Evolutionary conservation across 129 eudicot genomes (phyloP), one percentile per base, ranked within the genome.

Genomic region (Helichrysum umbraculigerum): DNA sequence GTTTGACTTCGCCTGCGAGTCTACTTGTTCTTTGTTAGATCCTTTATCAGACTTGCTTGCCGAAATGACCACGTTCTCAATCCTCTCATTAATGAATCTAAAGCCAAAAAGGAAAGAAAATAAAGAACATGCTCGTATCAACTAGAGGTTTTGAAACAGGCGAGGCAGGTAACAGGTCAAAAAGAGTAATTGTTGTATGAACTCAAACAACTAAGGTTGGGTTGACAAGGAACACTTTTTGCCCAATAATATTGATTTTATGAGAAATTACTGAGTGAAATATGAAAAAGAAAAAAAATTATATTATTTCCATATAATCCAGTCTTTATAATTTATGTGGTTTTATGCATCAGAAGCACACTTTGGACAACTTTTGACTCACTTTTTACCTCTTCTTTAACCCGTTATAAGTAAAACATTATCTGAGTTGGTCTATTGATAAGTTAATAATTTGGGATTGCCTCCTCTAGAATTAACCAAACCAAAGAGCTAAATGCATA

Each of bases 11-110:
- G 88, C 72, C 34, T 77, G 84, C 1, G 87, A 68, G 71, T 77
- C 79, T 41, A 50, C 78, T 54, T 73, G 81, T 86, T 83, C 80
- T 66, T 74, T 67, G 71, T 71, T 74, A 68, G 74, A 60, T 87
- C 84, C 95, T 83, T 86, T 88, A 50, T 85, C 85, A 28, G 76
- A 21, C 79, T 89, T 91, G 50, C 84, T 86, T 67, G 78, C 74
- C 30, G 97, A 87, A 76, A 80, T 84, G 42, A 77, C 89, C 67
- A 87, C 77, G 57, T 89, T 86, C 82, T 91, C 99, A 73, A 95
- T 91, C 83, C 99, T 91, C 85, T 95, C 99, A 83, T 95, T 95
- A 22, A 95, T 89, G 77, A 95, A 95, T 93, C 99, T 95, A 86
- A 50, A 77, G 70, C 69, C 60, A 81, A 80, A 70, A 68, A 76